Base-by-base conservation (phyloP, 345 rosid genomes). In the Populus deltoides region DNA sequence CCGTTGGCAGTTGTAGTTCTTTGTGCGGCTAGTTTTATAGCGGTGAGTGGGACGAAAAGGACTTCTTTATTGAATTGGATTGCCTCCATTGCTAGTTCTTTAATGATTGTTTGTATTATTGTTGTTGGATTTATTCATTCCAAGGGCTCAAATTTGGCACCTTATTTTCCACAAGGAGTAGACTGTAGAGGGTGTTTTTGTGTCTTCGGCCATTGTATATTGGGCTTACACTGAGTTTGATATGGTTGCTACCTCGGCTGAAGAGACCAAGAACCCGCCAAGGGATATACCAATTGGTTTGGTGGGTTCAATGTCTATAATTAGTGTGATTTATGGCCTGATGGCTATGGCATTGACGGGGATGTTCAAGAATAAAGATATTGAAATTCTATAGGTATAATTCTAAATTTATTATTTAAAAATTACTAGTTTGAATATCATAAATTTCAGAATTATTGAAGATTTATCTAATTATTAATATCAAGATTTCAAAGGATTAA, bases 181-280 rank as follows among this genome's bases (percentile, higher is more conserved):
- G 61, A 84, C n/a, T n/a, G n/a, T n/a, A n/a, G n/a, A n/a, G 78
- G 97, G 97, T 53, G 91, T 87, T 77, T 90, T 94, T 33, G 73
- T 69, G 10, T 92, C 98, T 35, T 92, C 98, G 25, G 97, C 97
- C 0, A 90, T 93, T 67, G 98, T 93, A 66, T 93, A 85, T 82
- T 93, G 98, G 98, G 93, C 96, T 53, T 94, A 93, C 76, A 94
- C 96, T 4, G 98, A 98, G 49, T 94, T 94, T 27, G 98, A 93
- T 70, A 90, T 93, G 97, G 97, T 93, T 33, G 98, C 94, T 12
- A 94, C 93, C 55, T 86, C 92, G 98, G 98, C 94, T 16, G 98
- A 94, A 80, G 98, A 94, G 82, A 92, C 93, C 1, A 90, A 89
- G 86, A 89, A 81, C 24, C 98, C 98, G 5, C 88, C 94, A 0